A percentile compares a stretch with the other conserved stretches of the same genome.
Evolutionary conservation across 139 green algal genomes (phyloP).

Genomic region (Microglena sp.): DNA sequence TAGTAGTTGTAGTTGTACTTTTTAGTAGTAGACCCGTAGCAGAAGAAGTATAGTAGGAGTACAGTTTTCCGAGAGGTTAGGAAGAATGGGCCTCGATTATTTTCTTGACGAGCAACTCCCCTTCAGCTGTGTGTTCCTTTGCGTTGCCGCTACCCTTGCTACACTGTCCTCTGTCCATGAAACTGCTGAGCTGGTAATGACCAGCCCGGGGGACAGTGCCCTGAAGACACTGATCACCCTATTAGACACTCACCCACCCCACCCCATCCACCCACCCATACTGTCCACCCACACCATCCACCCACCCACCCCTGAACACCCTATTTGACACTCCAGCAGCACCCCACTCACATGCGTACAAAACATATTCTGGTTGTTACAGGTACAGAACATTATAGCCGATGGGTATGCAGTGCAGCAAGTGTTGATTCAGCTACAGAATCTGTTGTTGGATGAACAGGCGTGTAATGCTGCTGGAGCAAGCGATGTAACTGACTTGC

Average conservation of each 20-base stretch:
- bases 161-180: slow-evolving; percentile 36
- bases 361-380: too few relatives aligned
- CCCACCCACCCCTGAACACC: too few relatives aligned
- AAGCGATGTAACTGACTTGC: slow-evolving; percentile 13
- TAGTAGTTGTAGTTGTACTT: too few relatives aligned
- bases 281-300: too few relatives aligned
- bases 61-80: slow-evolving; percentile 36
- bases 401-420: slow-evolving; percentile 69
- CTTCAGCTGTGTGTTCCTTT: slow-evolving; percentile 39
- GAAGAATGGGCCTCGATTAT: slow-evolving; percentile 41
- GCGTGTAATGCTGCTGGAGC: too few relatives aligned
- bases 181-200: slow-evolving; percentile 48
- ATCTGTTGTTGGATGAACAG: slow-evolving; percentile 30
- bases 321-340: not conserved
- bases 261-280: too few relatives aligned
- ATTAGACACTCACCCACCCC: too few relatives aligned
- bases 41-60: too few relatives aligned
- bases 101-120: slow-evolving; percentile 26
- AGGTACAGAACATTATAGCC: slow-evolving; percentile 52
- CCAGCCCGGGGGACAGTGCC: slow-evolving; percentile 21
- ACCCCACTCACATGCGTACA: slow-evolving; percentile 21
- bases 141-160: slow-evolving; percentile 37
- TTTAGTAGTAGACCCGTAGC: too few relatives aligned
- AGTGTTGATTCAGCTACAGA: slow-evolving; percentile 74
- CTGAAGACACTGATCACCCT: slow-evolving; percentile 39